Base-by-base conservation (phyloP, 164 flowering plant genomes). In the Nymphaea thermarum region DNA sequence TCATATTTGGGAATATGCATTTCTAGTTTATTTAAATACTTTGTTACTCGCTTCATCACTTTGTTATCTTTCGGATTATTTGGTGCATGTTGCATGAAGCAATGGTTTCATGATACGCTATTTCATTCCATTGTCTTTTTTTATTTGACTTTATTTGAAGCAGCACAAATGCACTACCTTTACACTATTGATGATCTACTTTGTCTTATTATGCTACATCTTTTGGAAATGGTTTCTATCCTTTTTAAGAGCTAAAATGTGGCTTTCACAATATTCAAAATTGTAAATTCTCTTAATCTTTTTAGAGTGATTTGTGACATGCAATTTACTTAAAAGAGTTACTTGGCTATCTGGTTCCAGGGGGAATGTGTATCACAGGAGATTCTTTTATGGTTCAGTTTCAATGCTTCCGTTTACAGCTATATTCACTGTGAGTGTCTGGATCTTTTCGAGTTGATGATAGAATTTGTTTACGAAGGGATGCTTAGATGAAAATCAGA, bases 381-480 rank as follows among this genome's bases (percentile, higher is more conserved):
- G 79, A 57, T 85, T 83, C 74, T 80, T 94, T 59, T 91, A 90
- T 72, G 92, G 93, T 71, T 91, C 99, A 59, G 89, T 80, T 67
- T n/a, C 91, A 6, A 77, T 91, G 84, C 86, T 94, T 70, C 99
- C 99, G 10, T 63, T 94, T 67, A 85, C 91, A n/a, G 60, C 80
- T 63, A 87, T 78, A 63, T 85, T 90, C 41, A 66, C 80, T 66
- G 99, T 94, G 36, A 25, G 36, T 25, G 36, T 25, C 36, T 25
- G 36, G 36, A 25, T 1, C 36, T 25, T 25, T 25, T 25, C 36
- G 36, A 25, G 36, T 25, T 25, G 36, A 1, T 25, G 36, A 25
- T 25, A 25, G 36, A 25, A 25, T 25, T 25, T 25, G 36, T 25
- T 25, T 25, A 25, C 36, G 36, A 25, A 25, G 36, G 36, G 36